Evolutionary conservation across 164 flowering plant genomes (phyloP), one percentile per base, ranked within the genome.

Genomic region (Echeveria elegans): DNA sequence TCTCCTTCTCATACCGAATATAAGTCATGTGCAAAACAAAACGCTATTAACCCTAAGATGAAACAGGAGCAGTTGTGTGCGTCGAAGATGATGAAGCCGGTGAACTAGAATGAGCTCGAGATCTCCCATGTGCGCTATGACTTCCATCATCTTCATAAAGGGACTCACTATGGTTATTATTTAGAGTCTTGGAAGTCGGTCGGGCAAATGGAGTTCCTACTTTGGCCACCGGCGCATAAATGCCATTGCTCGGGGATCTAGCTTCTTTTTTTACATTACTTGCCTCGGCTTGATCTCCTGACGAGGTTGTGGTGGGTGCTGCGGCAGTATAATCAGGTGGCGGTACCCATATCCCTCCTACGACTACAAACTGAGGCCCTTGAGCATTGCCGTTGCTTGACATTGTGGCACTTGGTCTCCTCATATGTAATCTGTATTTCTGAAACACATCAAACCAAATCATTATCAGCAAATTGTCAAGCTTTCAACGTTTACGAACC

Each of bases 271-370:
- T 53, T 23, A 23, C 31, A 12, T 8, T 53, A 24, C 26, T 26
- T 11, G 61, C 31, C 16, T 56, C 29, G 15, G 77, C 37, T 1
- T 37, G 37, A 2, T 73, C 61, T 30, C 76, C 80, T 5, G 77
- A 79, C 8, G 80, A 64, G 10, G 77, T 24, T n/a, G 77, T 28
- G 9, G 77, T 40, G 15, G 82, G 61, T 24, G 80, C 60, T 0
- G 80, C 63, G 60, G 71, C 53, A 0, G 85, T 70, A 52, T 79
- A 82, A 11, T 83, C 87, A 0, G 82, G 85, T 34, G 88, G 86
- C 29, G 82, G 90, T 38, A 85, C 83, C 92, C 93, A 89, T 65
- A 89, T 77, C 29, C 92, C 92, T 32, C 97, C 94, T 6, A 90
- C 88, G 43, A 90, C 86, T 11, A 88, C 83, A 64, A 84, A 80